A percentile compares a stretch with the other conserved stretches of the same genome.
phyloP scores from a whole-genome alignment of 805 yeast genomes.

The Metschnikowia vanudenii region DNA sequence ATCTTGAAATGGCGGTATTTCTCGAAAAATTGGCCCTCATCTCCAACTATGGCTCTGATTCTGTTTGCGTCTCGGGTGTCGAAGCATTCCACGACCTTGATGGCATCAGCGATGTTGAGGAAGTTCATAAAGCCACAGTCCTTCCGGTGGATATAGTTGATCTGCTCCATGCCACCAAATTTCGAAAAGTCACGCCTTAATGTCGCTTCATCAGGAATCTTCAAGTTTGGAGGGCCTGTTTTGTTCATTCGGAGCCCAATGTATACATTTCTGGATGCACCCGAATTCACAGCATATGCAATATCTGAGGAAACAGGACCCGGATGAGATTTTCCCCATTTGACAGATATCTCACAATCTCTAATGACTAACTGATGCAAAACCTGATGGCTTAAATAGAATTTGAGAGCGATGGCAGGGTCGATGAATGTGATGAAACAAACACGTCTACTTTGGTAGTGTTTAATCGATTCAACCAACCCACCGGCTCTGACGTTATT shows the following conservation, averaged over 20 bases:
- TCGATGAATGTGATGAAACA: constrained; percentile 73
- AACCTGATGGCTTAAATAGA: constrained; percentile 56
- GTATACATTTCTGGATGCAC: constrained; percentile 77
- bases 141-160: constrained; percentile 65
- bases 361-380: constrained; percentile 60
- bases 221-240: constrained; percentile 14
- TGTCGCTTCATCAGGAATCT: constrained; percentile 42
- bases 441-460: constrained; percentile 50
- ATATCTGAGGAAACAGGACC: constrained; percentile 60
- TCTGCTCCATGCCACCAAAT: constrained; percentile 75
- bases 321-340: constrained; percentile 68
- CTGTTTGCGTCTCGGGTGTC: constrained; percentile 31
- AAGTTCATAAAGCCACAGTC: constrained; percentile 78
- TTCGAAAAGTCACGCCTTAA: constrained; percentile 57
- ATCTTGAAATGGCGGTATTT: constrained; percentile 57
- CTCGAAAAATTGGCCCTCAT: constrained; percentile 32
- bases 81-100: constrained; percentile 60
- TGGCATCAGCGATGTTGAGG: constrained; percentile 60
- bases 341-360: constrained; percentile 59
- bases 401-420: constrained; percentile 62
- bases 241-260: constrained; percentile 51
- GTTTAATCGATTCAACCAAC: constrained; percentile 57
- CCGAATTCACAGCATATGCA: constrained; percentile 62
- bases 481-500: constrained; percentile 76
- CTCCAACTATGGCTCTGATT: constrained; percentile 39